Conservation (phyloP, 805 yeast species). For the Candida maesae region DNA sequence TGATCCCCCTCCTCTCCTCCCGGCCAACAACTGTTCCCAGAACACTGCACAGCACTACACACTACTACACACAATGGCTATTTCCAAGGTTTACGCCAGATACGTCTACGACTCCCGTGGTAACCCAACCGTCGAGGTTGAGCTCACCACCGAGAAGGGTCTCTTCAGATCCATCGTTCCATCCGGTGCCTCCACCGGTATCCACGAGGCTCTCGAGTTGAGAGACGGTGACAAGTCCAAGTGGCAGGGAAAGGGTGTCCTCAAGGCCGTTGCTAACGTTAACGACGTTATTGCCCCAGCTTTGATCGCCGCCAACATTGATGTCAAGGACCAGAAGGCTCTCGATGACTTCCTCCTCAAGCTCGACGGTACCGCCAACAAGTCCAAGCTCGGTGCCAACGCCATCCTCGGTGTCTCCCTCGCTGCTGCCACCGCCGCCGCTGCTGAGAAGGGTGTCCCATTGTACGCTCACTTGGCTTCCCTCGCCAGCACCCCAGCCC, state of each 20-base stretch:
- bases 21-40: background rate
- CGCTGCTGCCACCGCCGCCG: conserved; percentile 97
- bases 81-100: conserved; percentile 87
- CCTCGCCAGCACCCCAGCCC: conserved; percentile 65
- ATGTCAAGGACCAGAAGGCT: conserved; percentile 81
- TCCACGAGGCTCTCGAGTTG: conserved; percentile 97
- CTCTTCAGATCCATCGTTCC: conserved; percentile 96
- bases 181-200: conserved; percentile 99
- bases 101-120: conserved; percentile 99
- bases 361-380: conserved; percentile 97
- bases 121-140: conserved; percentile 99
- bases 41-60: background rate
- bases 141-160: conserved; percentile 88
- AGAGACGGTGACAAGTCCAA: conserved; percentile 97
- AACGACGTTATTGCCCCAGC: conserved; percentile 95
- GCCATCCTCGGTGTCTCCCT: conserved; percentile 98
- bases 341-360: conserved; percentile 80
- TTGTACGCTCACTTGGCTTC: conserved; percentile 89
- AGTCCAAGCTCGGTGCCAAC: conserved; percentile 96
- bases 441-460: conserved; percentile 92
- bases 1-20: background rate
- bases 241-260: conserved; percentile 99
- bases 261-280: conserved; percentile 95
- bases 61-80: conserved; percentile 54
- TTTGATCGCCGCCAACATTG: conserved; percentile 71